These are phyloP conservation scores for Trichophyton simii DNA, from an alignment of 2,329 filamentous ascomycete genomes.

Conservation along the genomic window DNA sequence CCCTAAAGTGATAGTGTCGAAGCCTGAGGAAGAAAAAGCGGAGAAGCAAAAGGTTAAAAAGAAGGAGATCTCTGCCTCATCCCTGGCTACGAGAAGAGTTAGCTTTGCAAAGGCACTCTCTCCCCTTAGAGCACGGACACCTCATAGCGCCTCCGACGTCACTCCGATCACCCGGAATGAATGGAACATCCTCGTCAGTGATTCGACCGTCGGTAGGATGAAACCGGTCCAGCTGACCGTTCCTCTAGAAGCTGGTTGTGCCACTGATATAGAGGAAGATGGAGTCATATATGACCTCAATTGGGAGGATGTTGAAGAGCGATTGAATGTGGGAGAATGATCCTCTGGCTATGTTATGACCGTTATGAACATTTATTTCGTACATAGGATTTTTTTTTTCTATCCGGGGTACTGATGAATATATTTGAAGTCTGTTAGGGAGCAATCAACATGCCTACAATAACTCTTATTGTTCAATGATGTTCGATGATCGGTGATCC, in stretches of 20 bases:
- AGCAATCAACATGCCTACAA: too few relatives aligned
- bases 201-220: constrained; percentile 9
- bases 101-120: neutral
- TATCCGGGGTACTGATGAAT: neutral
- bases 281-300: constrained; percentile 1
- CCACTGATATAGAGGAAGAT: neutral
- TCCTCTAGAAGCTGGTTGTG: neutral
- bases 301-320: neutral
- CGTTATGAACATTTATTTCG: neutral
- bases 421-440: neutral
- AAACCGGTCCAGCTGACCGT: neutral
- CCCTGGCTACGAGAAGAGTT: neutral
- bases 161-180: constrained; percentile 33
- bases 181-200: constrained; percentile 29
- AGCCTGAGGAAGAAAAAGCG: neutral
- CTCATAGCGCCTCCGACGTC: constrained; percentile 31
- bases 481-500: too few relatives aligned
- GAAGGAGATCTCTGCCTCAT: neutral
- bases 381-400: neutral
- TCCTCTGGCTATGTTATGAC: neutral
- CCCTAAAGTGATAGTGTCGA: neutral
- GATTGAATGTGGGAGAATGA: neutral
- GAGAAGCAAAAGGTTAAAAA: neutral
- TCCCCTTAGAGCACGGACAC: constrained; percentile 26
- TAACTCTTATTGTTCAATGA: too few relatives aligned